Evolutionary conservation across 2,329 filamentous ascomycete species (phyloP).

Genomic region (Fusarium multiceps): DNA sequence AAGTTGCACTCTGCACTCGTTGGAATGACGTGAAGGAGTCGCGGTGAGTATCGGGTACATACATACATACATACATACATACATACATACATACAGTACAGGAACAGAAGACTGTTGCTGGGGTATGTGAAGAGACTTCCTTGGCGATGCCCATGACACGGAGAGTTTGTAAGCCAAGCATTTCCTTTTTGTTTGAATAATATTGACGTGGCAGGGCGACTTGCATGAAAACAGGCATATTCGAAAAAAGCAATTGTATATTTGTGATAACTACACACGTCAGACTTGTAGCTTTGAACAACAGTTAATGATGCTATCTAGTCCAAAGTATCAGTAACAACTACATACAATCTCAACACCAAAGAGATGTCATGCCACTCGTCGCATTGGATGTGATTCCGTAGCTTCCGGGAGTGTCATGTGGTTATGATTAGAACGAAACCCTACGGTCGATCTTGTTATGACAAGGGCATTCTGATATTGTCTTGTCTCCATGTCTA

Average conservation of each 20-base stretch:
- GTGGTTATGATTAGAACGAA: constrained; percentile 16
- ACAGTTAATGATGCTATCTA: neutral
- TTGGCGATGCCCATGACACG: constrained; percentile 24
- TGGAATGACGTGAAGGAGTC: constrained; percentile 25
- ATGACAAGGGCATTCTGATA: neutral
- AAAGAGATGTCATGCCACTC: constrained; percentile 23
- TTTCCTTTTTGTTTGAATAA: neutral
- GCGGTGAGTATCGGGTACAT: constrained; percentile 24
- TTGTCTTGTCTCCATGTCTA: neutral
- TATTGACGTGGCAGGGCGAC: constrained; percentile 8
- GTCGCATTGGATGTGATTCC: constrained; percentile 6
- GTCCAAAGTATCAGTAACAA: constrained; percentile 2
- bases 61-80: neutral
- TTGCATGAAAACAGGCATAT: neutral
- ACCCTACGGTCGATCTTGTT: constrained; percentile 28
- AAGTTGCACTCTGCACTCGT: constrained; percentile 14
- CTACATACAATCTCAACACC: neutral
- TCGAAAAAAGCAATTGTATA: constrained; percentile 2
- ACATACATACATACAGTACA: neutral
- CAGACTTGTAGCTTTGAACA: neutral
- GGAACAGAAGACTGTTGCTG: constrained; percentile 1
- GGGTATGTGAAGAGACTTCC: constrained; percentile 5
- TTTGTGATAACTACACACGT: neutral
- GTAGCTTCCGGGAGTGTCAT: constrained; percentile 30
- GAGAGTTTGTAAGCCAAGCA: constrained; percentile 17